Conservation (phyloP, 2,329 filamentous ascomycete genomes). For the Clonostachys sp. region DNA sequence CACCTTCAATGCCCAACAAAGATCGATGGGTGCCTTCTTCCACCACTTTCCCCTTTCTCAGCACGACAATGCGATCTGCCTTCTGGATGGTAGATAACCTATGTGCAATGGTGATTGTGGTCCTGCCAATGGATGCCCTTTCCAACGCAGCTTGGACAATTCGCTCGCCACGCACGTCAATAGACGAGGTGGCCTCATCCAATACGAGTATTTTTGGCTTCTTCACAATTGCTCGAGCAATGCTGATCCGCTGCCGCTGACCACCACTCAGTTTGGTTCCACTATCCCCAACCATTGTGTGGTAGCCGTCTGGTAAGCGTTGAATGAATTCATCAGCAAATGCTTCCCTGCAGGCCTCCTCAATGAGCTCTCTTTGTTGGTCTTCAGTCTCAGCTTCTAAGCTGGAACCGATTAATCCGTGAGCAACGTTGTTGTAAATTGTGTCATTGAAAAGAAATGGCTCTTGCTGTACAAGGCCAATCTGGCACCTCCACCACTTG, state of each 20-base stretch:
- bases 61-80: conserved; percentile 55
- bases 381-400: conserved; percentile 6
- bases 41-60: conserved; percentile 45
- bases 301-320: conserved; percentile 77
- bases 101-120: conserved; percentile 57
- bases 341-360: conserved; percentile 82
- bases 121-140: conserved; percentile 43
- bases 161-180: conserved; percentile 76
- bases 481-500: conserved; percentile 39
- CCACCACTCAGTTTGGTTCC: conserved; percentile 91
- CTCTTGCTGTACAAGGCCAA: conserved; percentile 41
- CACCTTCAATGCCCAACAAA: conserved; percentile 17
- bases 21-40: conserved; percentile 57
- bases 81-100: conserved; percentile 42
- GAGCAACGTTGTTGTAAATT: conserved; percentile 28
- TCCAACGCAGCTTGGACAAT: conserved; percentile 44
- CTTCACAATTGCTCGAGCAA: conserved; percentile 79
- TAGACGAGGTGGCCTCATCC: conserved; percentile 89
- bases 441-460: conserved; percentile 38
- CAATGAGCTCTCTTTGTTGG: conserved; percentile 48
- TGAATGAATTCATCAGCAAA: conserved; percentile 92
- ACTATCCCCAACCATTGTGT: conserved; percentile 92
- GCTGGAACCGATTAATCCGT: conserved; percentile 26
- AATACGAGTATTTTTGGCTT: conserved; percentile 65
- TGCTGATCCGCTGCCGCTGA: conserved; percentile 94